Evolutionary conservation across 768 basidiomycete species (phyloP).

Genomic region (Panellus pusillus): DNA sequence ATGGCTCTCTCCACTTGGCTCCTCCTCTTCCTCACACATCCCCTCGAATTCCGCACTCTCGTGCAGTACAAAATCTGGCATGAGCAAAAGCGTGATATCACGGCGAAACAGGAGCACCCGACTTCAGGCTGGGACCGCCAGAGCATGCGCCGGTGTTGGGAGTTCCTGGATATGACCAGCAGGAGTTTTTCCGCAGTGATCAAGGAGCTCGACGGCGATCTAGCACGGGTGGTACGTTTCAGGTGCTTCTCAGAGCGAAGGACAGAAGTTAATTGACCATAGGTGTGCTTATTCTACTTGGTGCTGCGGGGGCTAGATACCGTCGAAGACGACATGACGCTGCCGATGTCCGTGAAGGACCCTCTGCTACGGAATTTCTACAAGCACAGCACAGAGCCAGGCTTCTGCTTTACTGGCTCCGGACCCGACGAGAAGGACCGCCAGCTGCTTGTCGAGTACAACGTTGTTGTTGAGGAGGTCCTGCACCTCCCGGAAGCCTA

Average conservation of each 20-base stretch:
- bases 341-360: constrained; percentile 84
- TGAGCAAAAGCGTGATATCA: constrained; percentile 81
- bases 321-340: constrained; percentile 97
- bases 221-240: constrained; percentile 82
- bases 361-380: constrained; percentile 84
- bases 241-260: neutral
- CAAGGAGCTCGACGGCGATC: constrained; percentile 93
- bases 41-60: constrained; percentile 79
- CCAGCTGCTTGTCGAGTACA: constrained; percentile 80
- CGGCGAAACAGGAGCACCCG: constrained; percentile 66
- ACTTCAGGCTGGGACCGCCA: constrained; percentile 86
- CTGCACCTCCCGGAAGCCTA: constrained; percentile 64
- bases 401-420: constrained; percentile 82
- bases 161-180: constrained; percentile 84
- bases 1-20: constrained; percentile 67
- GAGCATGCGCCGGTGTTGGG: constrained; percentile 89
- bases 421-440: constrained; percentile 90
- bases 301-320: constrained; percentile 95
- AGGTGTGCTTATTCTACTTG: constrained; percentile 96
- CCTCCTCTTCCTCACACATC: constrained; percentile 71
- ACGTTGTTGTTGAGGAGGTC: constrained; percentile 79
- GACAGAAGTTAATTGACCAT: neutral
- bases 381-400: constrained; percentile 71
- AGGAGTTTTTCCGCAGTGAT: constrained; percentile 91
- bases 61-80: constrained; percentile 84